phyloP scores from a whole-genome alignment of 2,329 filamentous ascomycete species.

The Phyllosticta ampelicida region DNA sequence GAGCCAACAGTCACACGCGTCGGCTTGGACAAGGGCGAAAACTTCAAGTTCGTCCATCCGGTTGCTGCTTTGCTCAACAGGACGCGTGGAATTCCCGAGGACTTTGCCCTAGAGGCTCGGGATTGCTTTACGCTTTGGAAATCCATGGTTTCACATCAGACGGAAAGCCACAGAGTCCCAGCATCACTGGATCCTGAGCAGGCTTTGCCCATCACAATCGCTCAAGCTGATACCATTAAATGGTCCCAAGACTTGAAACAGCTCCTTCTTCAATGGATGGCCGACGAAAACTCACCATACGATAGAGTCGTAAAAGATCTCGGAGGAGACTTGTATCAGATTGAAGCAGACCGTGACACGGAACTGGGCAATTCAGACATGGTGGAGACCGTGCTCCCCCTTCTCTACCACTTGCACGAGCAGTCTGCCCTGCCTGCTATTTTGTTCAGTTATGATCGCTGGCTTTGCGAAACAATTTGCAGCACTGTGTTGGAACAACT shows the following conservation, averaged over 20 bases:
- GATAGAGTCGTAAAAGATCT: constrained; percentile 38
- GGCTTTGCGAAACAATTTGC: constrained; percentile 51
- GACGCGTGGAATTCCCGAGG: constrained; percentile 52
- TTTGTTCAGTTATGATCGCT: constrained; percentile 66
- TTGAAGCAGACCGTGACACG: constrained; percentile 9
- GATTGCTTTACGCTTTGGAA: constrained; percentile 60
- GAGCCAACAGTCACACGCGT: constrained; percentile 27
- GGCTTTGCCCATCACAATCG: constrained; percentile 43
- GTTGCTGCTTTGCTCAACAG: constrained; percentile 48
- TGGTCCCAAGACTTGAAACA: constrained; percentile 56
- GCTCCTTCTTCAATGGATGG: constrained; percentile 51
- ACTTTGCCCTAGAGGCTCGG: constrained; percentile 58
- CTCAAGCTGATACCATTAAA: constrained; percentile 53
- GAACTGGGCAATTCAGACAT: no score
- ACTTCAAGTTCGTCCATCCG: constrained; percentile 55
- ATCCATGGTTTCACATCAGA: constrained; percentile 50
- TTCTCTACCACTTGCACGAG: constrained; percentile 50
- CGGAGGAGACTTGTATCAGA: constrained; percentile 12
- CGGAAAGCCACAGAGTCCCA: constrained; percentile 39
- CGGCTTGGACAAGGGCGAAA: constrained; percentile 38
- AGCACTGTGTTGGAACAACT: constrained; percentile 43
- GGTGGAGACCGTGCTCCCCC: constrained; percentile 41
- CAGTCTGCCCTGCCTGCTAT: constrained; percentile 61
- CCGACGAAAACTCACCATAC: constrained; percentile 42
- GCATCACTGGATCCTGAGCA: constrained; percentile 39